Evolutionary conservation across 148 eudicot species (phyloP), one percentile per base, ranked within the genome.

Genomic region (Chenopodium formosanum): DNA sequence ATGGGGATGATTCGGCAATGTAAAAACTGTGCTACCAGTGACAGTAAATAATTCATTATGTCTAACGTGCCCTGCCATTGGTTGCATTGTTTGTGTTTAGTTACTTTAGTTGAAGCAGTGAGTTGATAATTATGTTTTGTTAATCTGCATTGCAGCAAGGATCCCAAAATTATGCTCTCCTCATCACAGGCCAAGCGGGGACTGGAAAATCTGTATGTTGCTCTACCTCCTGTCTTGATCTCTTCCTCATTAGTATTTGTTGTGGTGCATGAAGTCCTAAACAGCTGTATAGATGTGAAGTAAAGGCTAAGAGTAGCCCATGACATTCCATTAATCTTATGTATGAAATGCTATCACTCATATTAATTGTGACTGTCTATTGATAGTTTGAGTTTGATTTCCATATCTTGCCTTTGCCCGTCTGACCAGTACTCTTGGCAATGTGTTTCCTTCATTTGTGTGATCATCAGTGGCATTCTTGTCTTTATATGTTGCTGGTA

Each of bases 131-230:
- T 25, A 14, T 34, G 12, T 72, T 40, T 72, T 68, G 58, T 73
- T 78, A n/a, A 78, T 78, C 76, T 27, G 73, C 17, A 29, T 77
- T 85, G 85, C 88, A 88, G 97, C 84, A 73, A 71, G 88, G 79
- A 73, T 34, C 81, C 77, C 72, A 46, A 27, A 88, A 77, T 76
- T 80, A 92, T 86, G 98, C 81, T 81, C 92, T 95, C 79, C 85
- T 95, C 77, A 87, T 95, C 69, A 89, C 88, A 80, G 99, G 99
- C 74, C 97, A 84, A 85, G 88, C 99, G 84, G 99, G 99, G 82
- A 92, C 87, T 82, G 99, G 99, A 80, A 95, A 95, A 95, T 92
- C 99, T 83, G 99, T 95, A 91, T 76, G 98, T 86, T 75, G 64
- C 64, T 29, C 67, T 63, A 56, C 75, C 29, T 76, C 68, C 34